Evolutionary conservation across 1,284 basidiomycete genomes (phyloP), one percentile per base, ranked within the genome.

Genomic region (Puccinia hordei): DNA sequence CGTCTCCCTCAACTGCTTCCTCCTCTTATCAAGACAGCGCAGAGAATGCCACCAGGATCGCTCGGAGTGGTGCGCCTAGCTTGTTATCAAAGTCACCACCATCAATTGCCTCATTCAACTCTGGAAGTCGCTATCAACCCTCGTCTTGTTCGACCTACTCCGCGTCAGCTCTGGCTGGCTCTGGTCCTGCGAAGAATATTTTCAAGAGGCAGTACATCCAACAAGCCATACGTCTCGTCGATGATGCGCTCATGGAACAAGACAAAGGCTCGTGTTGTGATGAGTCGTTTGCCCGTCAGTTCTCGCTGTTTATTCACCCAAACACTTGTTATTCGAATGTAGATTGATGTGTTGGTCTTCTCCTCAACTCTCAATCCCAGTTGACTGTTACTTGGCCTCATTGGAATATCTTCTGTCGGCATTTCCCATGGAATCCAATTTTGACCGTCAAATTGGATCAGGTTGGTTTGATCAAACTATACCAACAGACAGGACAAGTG

Each of bases 371-470:
- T 19, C 33, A 27, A 59, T 33, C 2, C 1, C 15, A 72, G 69
- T 74, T n/a, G 72, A 74, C 61, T 74, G 72, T 55, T 74, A 74
- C 49, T 63, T 74, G 38, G 72, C 35, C 12, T 74, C 72, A 9
- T 61, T 74, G 41, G 72, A 74, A 74, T 74, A 74, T 61, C 57
- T 74, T 6, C n/a, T 74, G 24, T 74, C 72, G 27, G 72, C 72
- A 30, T 59, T 74, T 61, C 27, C 72, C 0, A 46, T 22, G 35
- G 57, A 74, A 55, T n/a, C 49, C 4, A 72, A 55, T 49, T 27
- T 72, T 51, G 33, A 55, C 49, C 69, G 51, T 33, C 49, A 72
- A 38, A 72, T 72, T 33, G 69, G 69, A 55, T 72, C 69, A 72
- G 69, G 69, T 72, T 30, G 33, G 69, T 72, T 51, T 38, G 15